Evolutionary conservation across 345 rosid species (phyloP).

Genomic region (Raphanus sativus): DNA sequence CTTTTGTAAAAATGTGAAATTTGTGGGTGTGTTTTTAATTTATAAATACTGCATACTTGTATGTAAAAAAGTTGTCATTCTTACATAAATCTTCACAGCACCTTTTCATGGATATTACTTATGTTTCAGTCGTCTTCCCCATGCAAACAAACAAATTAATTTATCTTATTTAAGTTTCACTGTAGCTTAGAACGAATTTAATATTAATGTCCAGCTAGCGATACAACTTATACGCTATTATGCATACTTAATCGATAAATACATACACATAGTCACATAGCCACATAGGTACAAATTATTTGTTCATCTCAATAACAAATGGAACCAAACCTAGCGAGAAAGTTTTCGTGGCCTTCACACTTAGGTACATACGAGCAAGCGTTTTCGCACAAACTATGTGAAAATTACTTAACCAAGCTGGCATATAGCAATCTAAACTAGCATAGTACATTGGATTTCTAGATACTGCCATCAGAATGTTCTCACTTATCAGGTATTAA

Average conservation of each 20-base stretch:
- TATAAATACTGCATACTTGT: neutral
- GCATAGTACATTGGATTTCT: neutral
- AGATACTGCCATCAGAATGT: neutral
- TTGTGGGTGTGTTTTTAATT: conserved; percentile 12
- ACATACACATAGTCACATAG: neutral
- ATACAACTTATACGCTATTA: neutral
- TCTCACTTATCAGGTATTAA: neutral
- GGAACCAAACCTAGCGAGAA: neutral
- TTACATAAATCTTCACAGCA: neutral
- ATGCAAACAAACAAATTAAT: neutral
- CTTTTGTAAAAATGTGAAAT: neutral
- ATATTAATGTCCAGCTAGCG: neutral
- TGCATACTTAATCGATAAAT: neutral
- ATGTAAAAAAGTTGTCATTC: neutral
- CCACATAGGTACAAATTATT: neutral
- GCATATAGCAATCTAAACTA: neutral
- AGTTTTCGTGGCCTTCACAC: neutral
- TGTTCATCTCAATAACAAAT: neutral
- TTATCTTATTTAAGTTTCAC: neutral
- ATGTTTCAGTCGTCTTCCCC: neutral
- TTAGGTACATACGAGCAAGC: neutral
- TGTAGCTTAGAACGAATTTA: neutral
- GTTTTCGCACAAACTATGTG: neutral
- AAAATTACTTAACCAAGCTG: neutral
- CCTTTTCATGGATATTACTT: neutral